Evolutionary conservation across 345 rosid species (phyloP).

Genomic region (Syzygium aqueum): DNA sequence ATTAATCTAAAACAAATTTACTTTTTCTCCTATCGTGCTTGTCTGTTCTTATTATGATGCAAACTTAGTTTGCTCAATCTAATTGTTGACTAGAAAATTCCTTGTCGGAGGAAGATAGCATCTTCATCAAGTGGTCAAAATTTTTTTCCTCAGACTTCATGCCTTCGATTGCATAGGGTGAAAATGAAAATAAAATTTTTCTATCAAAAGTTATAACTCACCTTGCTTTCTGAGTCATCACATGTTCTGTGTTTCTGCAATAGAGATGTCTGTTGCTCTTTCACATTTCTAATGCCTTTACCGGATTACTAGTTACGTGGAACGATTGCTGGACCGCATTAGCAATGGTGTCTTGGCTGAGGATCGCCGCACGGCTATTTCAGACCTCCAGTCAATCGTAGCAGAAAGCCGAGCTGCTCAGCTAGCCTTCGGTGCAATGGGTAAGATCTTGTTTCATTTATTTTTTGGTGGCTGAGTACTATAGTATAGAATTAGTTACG

Average conservation of each 20-base stretch:
- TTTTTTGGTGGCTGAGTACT: neutral
- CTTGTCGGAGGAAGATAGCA: neutral
- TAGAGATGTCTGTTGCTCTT: neutral
- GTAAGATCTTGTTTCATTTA: constrained; percentile 23
- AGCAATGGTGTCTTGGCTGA: constrained; percentile 81
- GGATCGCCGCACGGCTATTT: constrained; percentile 80
- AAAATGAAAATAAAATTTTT: neutral
- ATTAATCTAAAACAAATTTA: neutral
- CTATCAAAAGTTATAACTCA: neutral
- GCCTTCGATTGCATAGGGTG: neutral
- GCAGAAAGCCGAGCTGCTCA: constrained; percentile 82
- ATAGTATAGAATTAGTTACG: neutral
- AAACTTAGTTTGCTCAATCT: neutral
- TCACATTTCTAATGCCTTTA: neutral
- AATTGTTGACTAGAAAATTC: neutral
- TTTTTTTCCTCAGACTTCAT: neutral
- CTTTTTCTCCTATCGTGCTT: neutral
- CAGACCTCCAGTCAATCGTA: constrained; percentile 87
- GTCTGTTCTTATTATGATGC: neutral
- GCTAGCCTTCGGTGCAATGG: constrained; percentile 87
- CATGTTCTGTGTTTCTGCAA: neutral
- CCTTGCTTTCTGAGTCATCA: neutral
- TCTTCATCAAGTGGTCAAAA: neutral
- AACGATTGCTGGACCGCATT: constrained; percentile 85
- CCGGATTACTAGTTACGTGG: constrained; percentile 49